Base-by-base conservation (phyloP, 805 yeast genomes). In the Zygoascus tannicola region DNA sequence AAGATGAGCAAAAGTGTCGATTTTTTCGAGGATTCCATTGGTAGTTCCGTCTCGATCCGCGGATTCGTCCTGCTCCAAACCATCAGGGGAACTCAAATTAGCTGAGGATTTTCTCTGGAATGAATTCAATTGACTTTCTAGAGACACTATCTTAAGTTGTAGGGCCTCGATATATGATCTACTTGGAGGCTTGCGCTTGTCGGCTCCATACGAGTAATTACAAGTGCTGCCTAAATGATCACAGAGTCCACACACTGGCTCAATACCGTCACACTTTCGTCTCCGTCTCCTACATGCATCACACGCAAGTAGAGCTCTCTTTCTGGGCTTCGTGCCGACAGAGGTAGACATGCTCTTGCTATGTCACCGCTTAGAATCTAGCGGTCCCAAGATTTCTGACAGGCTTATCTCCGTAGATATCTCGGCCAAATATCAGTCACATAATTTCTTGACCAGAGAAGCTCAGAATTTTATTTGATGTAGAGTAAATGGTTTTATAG, bases 261-360 rank as follows among this genome's bases (percentile, higher is more conserved):
- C 49, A 22, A 71, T 72, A 1, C 88, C 85, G 51, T 82, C 88
- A 65, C 92, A 83, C 46, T 80, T 73, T 22, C 58, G 52, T 40
- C 82, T 83, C 53, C 81, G 81, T 41, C 81, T 75, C 33, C 96
- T 68, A 57, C 96, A 86, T 30, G 92, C 64, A 56, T 85, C 94
- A 62, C 96, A 86, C 0, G 95, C 95, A 55, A 84, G 88, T 0
- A 90, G 84, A 1, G 84, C 84, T 45, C 95, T 50, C 22, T 45
- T 68, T n/a, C n/a, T n/a, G n/a, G n/a, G n/a, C n/a, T n/a, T n/a
- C n/a, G n/a, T n/a, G n/a, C n/a, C 36, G n/a, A n/a, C n/a, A n/a
- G n/a, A n/a, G n/a, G n/a, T n/a, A n/a, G n/a, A n/a, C n/a, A n/a
- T n/a, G n/a, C n/a, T n/a, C n/a, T n/a, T n/a, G n/a, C n/a, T n/a